Conservation (phyloP, 192 early-diverging fungal genomes). For the Dissophora globulifera region DNA sequence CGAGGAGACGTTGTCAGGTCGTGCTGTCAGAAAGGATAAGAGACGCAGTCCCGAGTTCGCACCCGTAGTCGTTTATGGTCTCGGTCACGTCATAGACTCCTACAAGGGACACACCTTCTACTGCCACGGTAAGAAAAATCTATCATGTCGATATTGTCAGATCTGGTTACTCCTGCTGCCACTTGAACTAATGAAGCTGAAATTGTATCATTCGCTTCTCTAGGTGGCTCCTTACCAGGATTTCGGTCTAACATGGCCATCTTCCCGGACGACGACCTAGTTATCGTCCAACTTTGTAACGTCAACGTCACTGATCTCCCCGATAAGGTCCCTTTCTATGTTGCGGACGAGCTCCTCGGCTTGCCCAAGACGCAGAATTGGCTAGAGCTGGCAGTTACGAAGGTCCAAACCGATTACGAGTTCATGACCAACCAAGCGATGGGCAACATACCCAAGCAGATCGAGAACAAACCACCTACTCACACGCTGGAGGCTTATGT, state of each 20-base stretch:
- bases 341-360: constrained; percentile 3
- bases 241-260: neutral
- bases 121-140: too few relatives aligned
- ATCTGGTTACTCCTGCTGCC: too few relatives aligned
- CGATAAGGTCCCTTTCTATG: neutral
- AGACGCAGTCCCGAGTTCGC: constrained; percentile 6
- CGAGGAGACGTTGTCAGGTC: neutral
- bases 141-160: too few relatives aligned
- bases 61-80: constrained; percentile 1
- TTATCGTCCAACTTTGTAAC: neutral
- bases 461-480: constrained; percentile 4
- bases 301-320: neutral
- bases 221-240: too few relatives aligned
- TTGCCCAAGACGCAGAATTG: constrained; percentile 12
- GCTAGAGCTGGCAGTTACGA: neutral
- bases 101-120: constrained; percentile 12
- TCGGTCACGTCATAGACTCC: constrained; percentile 8
- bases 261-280: constrained; percentile 14
- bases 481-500: constrained; percentile 4
- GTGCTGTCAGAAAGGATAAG: neutral
- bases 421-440: neutral
- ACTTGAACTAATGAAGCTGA: too few relatives aligned
- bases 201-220: too few relatives aligned
- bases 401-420: neutral
- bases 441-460: neutral